phyloP scores from a whole-genome alignment of 208 protist species.

The Leptomonas seymouri region DNA sequence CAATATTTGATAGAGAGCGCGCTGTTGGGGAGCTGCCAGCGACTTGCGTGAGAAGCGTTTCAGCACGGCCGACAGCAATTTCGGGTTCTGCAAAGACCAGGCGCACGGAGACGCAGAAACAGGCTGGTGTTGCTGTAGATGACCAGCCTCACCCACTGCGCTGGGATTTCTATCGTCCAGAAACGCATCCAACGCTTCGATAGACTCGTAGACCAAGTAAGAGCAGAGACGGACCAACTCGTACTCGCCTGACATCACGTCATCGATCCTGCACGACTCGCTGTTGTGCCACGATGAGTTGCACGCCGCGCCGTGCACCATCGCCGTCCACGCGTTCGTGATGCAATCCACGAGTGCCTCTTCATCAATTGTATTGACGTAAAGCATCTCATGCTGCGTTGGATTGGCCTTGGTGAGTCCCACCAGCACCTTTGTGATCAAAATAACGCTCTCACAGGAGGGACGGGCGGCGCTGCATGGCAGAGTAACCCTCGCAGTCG shows the following conservation, averaged over 20 bases:
- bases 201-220: constrained; percentile 39
- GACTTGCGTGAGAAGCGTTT: constrained; percentile 16
- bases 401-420: constrained; percentile 35
- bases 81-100: constrained; percentile 59
- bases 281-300: not conserved
- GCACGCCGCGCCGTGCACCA: constrained; percentile 13
- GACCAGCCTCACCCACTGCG: not conserved
- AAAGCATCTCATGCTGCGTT: constrained; percentile 27
- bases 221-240: constrained; percentile 28
- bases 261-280: constrained; percentile 22
- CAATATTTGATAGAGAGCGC: constrained; percentile 18
- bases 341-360: constrained; percentile 53
- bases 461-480: not conserved
- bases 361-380: constrained; percentile 25
- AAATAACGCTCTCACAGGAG: constrained; percentile 21
- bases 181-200: constrained; percentile 34
- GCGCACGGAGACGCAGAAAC: not conserved
- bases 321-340: constrained; percentile 49
- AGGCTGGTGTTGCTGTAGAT: not conserved
- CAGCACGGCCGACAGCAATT: constrained; percentile 45
- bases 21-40: constrained; percentile 16
- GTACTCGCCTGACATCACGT: constrained; percentile 22
- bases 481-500: not conserved
- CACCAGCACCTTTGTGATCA: constrained; percentile 17
- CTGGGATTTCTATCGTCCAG: not conserved